phyloP scores from a whole-genome alignment of 179 eudicot species.

The Camellia oleifera region DNA sequence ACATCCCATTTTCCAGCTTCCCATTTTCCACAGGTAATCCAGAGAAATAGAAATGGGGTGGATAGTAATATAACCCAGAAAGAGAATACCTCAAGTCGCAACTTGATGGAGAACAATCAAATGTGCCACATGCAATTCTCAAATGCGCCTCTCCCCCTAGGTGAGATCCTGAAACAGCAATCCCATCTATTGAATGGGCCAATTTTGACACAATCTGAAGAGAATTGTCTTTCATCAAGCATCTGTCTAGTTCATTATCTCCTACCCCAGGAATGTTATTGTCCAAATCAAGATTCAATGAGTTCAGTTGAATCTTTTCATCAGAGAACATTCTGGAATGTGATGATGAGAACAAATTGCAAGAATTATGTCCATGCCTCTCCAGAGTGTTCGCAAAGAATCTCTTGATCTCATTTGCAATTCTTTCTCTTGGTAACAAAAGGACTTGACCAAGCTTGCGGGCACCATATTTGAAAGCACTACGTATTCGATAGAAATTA shows the following conservation, averaged over 20 bases:
- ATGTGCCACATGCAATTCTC: conserved; percentile 7
- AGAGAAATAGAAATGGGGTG: conserved; percentile 13
- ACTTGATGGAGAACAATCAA: conserved; percentile 21
- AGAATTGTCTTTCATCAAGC: conserved; percentile 8
- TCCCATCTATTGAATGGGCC: neutral
- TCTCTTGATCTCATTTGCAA: conserved; percentile 35
- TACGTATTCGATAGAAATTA: conserved; percentile 49
- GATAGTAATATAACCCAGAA: conserved; percentile 14
- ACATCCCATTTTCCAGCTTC: conserved; percentile 17
- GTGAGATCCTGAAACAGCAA: conserved; percentile 12
- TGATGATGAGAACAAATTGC: conserved; percentile 22
- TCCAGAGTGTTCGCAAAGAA: conserved; percentile 49
- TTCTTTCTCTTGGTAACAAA: conserved; percentile 36
- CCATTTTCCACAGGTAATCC: conserved; percentile 26
- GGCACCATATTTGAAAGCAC: conserved; percentile 61
- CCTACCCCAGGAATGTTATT: conserved; percentile 2
- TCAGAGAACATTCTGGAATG: conserved; percentile 21
- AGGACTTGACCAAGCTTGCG: conserved; percentile 49
- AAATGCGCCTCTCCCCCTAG: conserved; percentile 8
- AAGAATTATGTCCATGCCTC: conserved; percentile 32
- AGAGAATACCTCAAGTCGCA: conserved; percentile 15
- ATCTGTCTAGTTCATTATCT: conserved; percentile 19
- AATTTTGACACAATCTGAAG: conserved; percentile 11
- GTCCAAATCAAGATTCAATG: conserved; percentile 26
- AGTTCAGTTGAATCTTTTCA: conserved; percentile 27